phyloP scores from a whole-genome alignment of 2,329 filamentous ascomycete species.

The Aspergillus sojae region DNA sequence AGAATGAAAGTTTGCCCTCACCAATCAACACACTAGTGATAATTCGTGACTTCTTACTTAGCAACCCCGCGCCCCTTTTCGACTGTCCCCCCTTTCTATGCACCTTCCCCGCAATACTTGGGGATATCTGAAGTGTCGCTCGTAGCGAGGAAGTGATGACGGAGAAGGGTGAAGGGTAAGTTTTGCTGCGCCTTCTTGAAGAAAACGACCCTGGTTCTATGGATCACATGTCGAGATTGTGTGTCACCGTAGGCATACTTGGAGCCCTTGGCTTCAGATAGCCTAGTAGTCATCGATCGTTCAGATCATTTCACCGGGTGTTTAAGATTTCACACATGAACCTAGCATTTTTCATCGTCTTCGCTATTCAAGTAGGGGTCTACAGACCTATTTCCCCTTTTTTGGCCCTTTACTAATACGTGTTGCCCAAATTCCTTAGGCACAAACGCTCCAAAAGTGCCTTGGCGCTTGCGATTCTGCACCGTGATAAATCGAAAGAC shows the following conservation, averaged over 20 bases:
- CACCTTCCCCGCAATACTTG: not conserved
- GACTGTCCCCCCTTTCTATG: not conserved
- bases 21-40: slow-evolving; percentile 1
- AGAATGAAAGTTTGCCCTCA: slow-evolving; percentile 1
- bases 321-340: not conserved
- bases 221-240: slow-evolving; percentile 13
- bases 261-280: not conserved
- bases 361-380: not conserved
- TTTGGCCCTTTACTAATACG: slow-evolving; percentile 29
- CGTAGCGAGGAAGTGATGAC: slow-evolving; percentile 27
- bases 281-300: not conserved
- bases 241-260: not conserved
- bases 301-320: not conserved
- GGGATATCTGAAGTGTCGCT: not conserved
- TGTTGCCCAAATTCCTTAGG: slow-evolving; percentile 34
- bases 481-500: slow-evolving; percentile 55
- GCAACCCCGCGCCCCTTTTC: not conserved
- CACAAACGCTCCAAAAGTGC: slow-evolving; percentile 59
- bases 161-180: slow-evolving; percentile 37
- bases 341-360: not conserved
- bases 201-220: slow-evolving; percentile 20
- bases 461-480: slow-evolving; percentile 57
- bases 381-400: not conserved
- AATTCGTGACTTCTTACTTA: not conserved
- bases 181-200: slow-evolving; percentile 1